These are phyloP conservation scores for Asparagopsis taxiformis DNA, from an alignment of 31 red algal species.

Conservation along the genomic window DNA sequence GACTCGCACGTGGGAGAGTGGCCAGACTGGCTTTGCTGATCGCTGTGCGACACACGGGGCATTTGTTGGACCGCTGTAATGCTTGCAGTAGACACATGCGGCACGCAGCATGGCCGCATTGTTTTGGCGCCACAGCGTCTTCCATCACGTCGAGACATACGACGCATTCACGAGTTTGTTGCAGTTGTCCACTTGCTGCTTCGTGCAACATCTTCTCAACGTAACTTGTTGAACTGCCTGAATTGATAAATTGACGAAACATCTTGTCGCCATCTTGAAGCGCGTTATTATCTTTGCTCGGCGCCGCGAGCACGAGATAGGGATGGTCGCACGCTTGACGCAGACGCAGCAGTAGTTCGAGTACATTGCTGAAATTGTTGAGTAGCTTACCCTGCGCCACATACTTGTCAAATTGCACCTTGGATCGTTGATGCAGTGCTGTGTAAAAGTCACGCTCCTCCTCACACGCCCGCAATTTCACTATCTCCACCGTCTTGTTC, in stretches of 20 bases:
- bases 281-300: conserved; percentile 58
- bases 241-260: conserved; percentile 50
- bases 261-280: conserved; percentile 79
- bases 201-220: conserved; percentile 63
- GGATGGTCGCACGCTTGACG: conserved; percentile 95
- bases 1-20: conserved; percentile 45
- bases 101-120: conserved; percentile 77
- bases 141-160: conserved; percentile 86
- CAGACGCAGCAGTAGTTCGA: conserved; percentile 91
- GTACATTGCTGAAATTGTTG: conserved; percentile 75
- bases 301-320: conserved; percentile 79
- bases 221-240: conserved; percentile 39
- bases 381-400: conserved; percentile 59
- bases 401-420: conserved; percentile 75
- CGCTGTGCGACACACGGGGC: conserved; percentile 45
- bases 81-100: conserved; percentile 37
- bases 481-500: conserved; percentile 55
- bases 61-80: conserved; percentile 40
- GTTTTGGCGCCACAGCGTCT: conserved; percentile 72
- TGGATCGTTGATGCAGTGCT: conserved; percentile 60
- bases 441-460: conserved; percentile 90
- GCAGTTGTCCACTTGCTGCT: conserved; percentile 28
- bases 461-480: conserved; percentile 32
- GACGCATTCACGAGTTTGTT: conserved; percentile 39
- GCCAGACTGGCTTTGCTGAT: conserved; percentile 27